Base-by-base conservation (phyloP, 129 eudicot species). In the Apium graveolens region DNA sequence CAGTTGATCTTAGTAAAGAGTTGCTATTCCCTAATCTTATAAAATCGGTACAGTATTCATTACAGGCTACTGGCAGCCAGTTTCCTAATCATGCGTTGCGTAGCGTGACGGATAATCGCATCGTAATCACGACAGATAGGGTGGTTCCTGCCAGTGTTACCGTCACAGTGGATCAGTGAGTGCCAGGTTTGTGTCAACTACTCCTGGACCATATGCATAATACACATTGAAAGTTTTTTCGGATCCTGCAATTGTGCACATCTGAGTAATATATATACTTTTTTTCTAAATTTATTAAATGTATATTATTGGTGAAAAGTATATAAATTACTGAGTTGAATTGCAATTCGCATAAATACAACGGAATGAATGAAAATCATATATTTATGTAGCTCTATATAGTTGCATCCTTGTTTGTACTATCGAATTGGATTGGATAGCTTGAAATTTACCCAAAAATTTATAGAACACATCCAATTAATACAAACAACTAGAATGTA, bases 121-220 rank as follows among this genome's bases (percentile, higher is more conserved):
- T 93, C 5, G 85, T 84, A 48, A 84, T 93, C 45, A 90, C 88
- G 79, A 85, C 98, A 0, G 76, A 86, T 43, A 69, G 77, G 71
- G 86, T 76, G 12, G 89, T 87, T 55, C 75, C 80, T 0, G 93
- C 96, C 7, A 89, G 81, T 20, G 82, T 93, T 82, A 82, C 81
- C 9, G 90, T 91, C 57, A 76, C 78, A 26, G 98, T 83, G 34
- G 91, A 91, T 89, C 98, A 93, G 88, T 90, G 98, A 27, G 57
- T 82, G 38, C 79, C 87, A 14, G 74, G 26, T 69, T 37, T 20
- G 73, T 13, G n/a, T 6, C 26, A 21, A 17, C 14, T 37, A 35
- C 14, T 35, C 39, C 26, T 70, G 14, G 14, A 70, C 26, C 35
- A n/a, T 20, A 7, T 37, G 29, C 66, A n/a, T n/a, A 57, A 24